phyloP scores from a whole-genome alignment of 73 alveolate genomes.

The Breviolum minutum region DNA sequence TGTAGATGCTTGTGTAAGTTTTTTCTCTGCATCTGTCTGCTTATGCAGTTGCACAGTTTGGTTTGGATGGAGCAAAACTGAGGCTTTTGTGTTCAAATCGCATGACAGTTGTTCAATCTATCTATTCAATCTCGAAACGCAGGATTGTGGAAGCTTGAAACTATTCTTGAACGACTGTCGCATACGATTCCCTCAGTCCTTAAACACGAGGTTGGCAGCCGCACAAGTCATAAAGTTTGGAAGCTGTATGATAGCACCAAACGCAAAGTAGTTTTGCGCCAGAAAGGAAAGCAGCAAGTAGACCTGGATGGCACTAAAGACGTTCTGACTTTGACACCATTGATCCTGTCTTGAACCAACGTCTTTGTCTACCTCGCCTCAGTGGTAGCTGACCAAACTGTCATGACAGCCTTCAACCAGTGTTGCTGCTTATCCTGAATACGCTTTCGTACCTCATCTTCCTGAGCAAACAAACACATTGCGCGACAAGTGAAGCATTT shows the following conservation, averaged over 20 bases:
- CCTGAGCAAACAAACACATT: neutral
- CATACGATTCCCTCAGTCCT: neutral
- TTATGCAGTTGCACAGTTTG: no score
- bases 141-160: no score
- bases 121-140: no score
- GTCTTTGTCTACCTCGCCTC: neutral
- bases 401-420: neutral
- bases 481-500: no score
- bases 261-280: neutral
- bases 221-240: constrained; percentile 16
- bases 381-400: constrained; percentile 41
- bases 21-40: no score
- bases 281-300: constrained; percentile 5
- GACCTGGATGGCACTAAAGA: neutral
- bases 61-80: no score
- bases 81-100: no score
- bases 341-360: no score
- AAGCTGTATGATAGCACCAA: constrained; percentile 13
- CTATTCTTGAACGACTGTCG: no score
- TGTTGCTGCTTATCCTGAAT: neutral
- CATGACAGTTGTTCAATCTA: no score
- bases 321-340: no score
- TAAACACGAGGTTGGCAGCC: constrained; percentile 10
- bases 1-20: no score
- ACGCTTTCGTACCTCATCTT: neutral